These are phyloP conservation scores for Cercospora sp. DNA, from an alignment of 2,329 filamentous ascomycete species.

Conservation along the genomic window DNA sequence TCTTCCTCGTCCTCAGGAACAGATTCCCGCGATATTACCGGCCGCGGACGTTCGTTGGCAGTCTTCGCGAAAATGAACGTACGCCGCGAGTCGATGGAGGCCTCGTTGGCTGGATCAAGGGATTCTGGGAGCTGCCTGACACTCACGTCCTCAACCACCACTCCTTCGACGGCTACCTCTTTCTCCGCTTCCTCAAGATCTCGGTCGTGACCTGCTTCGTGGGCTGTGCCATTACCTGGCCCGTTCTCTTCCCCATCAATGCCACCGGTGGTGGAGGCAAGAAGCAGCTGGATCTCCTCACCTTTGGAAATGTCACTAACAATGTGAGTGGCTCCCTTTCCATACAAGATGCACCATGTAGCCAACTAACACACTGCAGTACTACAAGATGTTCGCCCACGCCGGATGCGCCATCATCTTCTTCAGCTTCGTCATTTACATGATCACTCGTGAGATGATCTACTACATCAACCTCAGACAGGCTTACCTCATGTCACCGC, in stretches of 20 bases:
- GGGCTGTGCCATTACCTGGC: constrained; percentile 82
- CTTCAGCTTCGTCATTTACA: constrained; percentile 83
- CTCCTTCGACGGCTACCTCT: constrained; percentile 88
- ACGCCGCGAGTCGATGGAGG: constrained; percentile 42
- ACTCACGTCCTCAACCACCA: constrained; percentile 84
- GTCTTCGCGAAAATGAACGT: constrained; percentile 44
- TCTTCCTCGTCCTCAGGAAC: constrained; percentile 47
- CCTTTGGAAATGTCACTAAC: constrained; percentile 52
- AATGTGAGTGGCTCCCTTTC: not conserved
- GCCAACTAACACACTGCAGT: constrained; percentile 26
- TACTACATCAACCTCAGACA: constrained; percentile 92
- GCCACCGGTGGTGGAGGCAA: constrained; percentile 71
- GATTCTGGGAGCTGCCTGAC: constrained; percentile 62
- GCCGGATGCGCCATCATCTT: constrained; percentile 79
- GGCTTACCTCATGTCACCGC: constrained; percentile 82
- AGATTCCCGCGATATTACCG: constrained; percentile 49
- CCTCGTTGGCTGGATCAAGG: constrained; percentile 46
- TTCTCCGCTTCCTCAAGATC: constrained; percentile 84
- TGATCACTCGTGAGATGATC: constrained; percentile 82
- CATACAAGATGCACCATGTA: not conserved
- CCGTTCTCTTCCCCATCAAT: constrained; percentile 85
- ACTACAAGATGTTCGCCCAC: constrained; percentile 76
- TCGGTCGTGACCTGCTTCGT: constrained; percentile 76
- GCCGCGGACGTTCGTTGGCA: constrained; percentile 49
- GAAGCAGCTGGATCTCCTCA: constrained; percentile 72